Evolutionary conservation across 805 yeast species (phyloP), one percentile per base, ranked within the genome.

Genomic region (Dipodascus albidus): DNA sequence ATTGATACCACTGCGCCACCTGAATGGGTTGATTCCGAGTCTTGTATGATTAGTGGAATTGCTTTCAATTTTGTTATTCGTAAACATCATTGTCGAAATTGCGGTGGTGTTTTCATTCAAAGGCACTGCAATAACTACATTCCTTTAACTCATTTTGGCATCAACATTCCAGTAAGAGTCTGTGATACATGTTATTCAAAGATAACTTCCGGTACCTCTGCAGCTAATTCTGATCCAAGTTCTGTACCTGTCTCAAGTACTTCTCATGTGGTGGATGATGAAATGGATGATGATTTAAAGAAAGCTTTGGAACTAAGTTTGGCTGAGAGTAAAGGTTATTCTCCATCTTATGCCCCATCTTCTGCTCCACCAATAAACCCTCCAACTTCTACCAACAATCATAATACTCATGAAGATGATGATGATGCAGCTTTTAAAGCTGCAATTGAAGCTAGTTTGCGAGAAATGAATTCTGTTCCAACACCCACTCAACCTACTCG

Each of bases 81-180:
- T 63, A 90, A 91, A 66, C 99, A 93, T 67, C 99, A 93, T 69
- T 93, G 99, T 68, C 77, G 99, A 52, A 85, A 95, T 51, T 93
- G 99, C 70, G 99, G 99, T 22, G 96, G 97, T 2, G 96, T 88
- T 0, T 91, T 77, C 64, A 83, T 95, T 67, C 90, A 86, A 59
- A 76, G 79, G 3, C 95, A 95, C 67, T 87, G 97, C n/a, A 72
- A 83, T 1, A 80, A 86, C 59, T 73, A 67, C 50, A 73, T 82
- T 33, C 82, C 90, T 9, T 71, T 93, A 53, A 90, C 95, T 0
- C 83, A 84, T 49, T 74, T 87, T 50, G 99, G 99, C 0, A 87
- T 93, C 47, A 79, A 79, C 58, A 87, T 85, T 52, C 87, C 95
- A 0, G 98, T 91, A 0, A 76, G 99, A 53, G 97, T 91, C 0